These are phyloP conservation scores for Sphaerulina musiva DNA, from an alignment of 2,329 filamentous ascomycete genomes.

Conservation along the genomic window DNA sequence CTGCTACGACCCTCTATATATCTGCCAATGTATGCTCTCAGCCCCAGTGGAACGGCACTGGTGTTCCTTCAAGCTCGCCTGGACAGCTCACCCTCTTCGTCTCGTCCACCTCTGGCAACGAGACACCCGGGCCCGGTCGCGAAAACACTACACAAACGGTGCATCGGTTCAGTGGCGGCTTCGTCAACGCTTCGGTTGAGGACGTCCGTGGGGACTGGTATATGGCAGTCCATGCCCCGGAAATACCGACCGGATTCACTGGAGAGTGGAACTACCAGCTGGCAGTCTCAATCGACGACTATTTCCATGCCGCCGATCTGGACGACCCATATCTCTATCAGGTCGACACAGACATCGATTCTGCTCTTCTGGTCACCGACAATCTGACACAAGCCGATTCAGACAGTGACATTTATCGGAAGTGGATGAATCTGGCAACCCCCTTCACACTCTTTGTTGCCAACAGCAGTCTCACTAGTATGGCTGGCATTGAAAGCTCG, in stretches of 20 bases:
- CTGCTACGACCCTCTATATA: slow-evolving; percentile 58
- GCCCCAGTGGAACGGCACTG: slow-evolving; percentile 52
- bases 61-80: slow-evolving; percentile 38
- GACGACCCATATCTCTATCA: slow-evolving; percentile 59
- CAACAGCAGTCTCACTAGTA: slow-evolving; percentile 51
- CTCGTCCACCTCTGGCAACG: slow-evolving; percentile 55
- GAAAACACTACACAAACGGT: slow-evolving; percentile 42
- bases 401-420: slow-evolving; percentile 44
- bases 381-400: slow-evolving; percentile 55
- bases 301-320: slow-evolving; percentile 62
- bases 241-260: slow-evolving; percentile 52
- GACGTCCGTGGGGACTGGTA: slow-evolving; percentile 63
- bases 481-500: slow-evolving; percentile 68
- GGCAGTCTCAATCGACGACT: slow-evolving; percentile 71
- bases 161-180: slow-evolving; percentile 59
- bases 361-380: slow-evolving; percentile 71
- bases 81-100: slow-evolving; percentile 75
- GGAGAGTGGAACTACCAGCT: slow-evolving; percentile 74
- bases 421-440: slow-evolving; percentile 53
- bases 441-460: slow-evolving; percentile 72
- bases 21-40: slow-evolving; percentile 82
- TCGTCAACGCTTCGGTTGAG: slow-evolving; percentile 54
- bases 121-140: slow-evolving; percentile 57
- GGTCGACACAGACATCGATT: slow-evolving; percentile 75
- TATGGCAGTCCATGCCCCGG: slow-evolving; percentile 67